phyloP scores from a whole-genome alignment of 352 stramenopile genomes.

The Phytophthora vignae region DNA sequence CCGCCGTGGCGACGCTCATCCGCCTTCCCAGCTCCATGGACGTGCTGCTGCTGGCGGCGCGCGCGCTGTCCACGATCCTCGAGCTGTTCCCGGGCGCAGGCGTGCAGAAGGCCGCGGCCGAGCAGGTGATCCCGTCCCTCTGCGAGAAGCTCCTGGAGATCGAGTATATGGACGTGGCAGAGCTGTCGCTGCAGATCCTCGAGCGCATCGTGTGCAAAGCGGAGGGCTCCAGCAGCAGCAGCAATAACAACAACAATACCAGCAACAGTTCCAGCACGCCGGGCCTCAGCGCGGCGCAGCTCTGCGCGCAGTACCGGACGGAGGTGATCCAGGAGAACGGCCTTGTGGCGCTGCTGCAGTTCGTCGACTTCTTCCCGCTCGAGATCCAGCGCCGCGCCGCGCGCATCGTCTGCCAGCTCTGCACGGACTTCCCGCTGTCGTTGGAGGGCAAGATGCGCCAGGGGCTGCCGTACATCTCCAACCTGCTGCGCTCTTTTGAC shows the following conservation, averaged over 20 bases:
- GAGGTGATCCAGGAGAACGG: constrained; percentile 67
- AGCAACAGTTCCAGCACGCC: no score
- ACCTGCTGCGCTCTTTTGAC: constrained; percentile 61
- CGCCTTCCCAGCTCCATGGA: constrained; percentile 60
- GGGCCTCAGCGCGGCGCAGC: neutral
- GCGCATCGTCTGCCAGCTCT: constrained; percentile 61
- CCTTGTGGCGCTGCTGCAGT: constrained; percentile 76
- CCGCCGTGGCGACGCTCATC: constrained; percentile 52
- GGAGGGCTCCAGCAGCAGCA: constrained; percentile 5
- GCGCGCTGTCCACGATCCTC: constrained; percentile 62
- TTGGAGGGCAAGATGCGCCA: constrained; percentile 40
- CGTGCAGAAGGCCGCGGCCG: constrained; percentile 52
- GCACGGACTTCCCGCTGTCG: constrained; percentile 46
- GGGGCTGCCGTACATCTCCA: constrained; percentile 56
- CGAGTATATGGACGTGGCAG: constrained; percentile 86
- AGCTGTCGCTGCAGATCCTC: constrained; percentile 74
- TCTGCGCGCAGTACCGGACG: constrained; percentile 47
- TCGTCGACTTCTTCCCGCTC: constrained; percentile 83
- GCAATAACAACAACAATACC: no score
- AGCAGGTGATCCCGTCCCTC: constrained; percentile 59
- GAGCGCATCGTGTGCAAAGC: constrained; percentile 61
- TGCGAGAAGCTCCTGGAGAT: constrained; percentile 82
- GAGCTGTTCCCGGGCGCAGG: constrained; percentile 59
- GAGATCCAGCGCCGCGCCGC: constrained; percentile 75
- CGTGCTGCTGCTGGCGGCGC: constrained; percentile 61